Evolutionary conservation across 2,329 filamentous ascomycete species (phyloP).

Genomic region (Fusarium sublunatum): DNA sequence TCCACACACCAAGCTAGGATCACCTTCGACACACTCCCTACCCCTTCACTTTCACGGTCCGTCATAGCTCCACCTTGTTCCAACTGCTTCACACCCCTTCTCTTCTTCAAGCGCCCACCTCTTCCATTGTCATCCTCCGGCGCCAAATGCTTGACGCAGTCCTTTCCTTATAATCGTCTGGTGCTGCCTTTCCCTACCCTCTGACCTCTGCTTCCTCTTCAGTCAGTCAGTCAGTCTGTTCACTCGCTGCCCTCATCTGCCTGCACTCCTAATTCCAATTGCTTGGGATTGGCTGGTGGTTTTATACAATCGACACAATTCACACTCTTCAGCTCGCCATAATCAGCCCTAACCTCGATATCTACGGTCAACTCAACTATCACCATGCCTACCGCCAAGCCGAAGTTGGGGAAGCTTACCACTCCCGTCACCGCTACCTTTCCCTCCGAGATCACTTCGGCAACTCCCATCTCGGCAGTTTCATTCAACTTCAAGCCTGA

Average conservation of each 20-base stretch:
- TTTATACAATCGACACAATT: conserved; percentile 32
- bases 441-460: conserved; percentile 69
- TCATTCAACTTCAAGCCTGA: conserved; percentile 55
- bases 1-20: conserved; percentile 37
- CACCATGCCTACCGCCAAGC: conserved; percentile 65
- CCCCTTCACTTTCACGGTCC: conserved; percentile 38
- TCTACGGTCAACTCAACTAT: conserved; percentile 19
- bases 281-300: conserved; percentile 42
- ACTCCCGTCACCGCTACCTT: conserved; percentile 73
- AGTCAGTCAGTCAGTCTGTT: conserved; percentile 44
- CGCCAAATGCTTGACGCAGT: conserved; percentile 47
- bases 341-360: conserved; percentile 24
- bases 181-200: conserved; percentile 41
- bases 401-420: conserved; percentile 70
- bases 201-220: conserved; percentile 37
- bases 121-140: conserved; percentile 41
- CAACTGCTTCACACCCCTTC: conserved; percentile 43
- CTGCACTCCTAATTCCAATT: conserved; percentile 34
- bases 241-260: conserved; percentile 44
- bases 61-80: conserved; percentile 41
- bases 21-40: conserved; percentile 26
- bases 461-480: conserved; percentile 71
- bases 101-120: conserved; percentile 44
- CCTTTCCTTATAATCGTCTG: conserved; percentile 46
- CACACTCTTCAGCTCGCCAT: conserved; percentile 28